Evolutionary conservation across 140 eudicot species (phyloP), one percentile per base, ranked within the genome.

Genomic region (Ambrosia hybrid): DNA sequence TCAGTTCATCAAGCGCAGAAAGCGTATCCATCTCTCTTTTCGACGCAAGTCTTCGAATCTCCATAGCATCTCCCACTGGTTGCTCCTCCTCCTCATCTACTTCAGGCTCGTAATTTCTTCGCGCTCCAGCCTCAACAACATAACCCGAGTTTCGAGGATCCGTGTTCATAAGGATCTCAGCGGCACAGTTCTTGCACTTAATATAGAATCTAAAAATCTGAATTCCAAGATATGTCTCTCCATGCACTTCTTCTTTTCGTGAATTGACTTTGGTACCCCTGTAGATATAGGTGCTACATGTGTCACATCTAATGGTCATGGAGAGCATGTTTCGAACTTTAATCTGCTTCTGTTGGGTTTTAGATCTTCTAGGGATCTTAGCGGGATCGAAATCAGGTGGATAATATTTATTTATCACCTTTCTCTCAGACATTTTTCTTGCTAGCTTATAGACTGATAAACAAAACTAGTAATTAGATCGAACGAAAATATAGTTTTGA

Each of bases 31-130:
- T 91, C 53, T 91, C 96, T 68, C 94, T 76, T 75, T 88, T 91
- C 4, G 90, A 88, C 36, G 88, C 34, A 30, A 30, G 34, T 30
- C 34, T 30, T 30, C 34, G 34, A 30, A 30, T 91, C 83, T 91
- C 96, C 84, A 86, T 72, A 4, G 89, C 96, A 75, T 91, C 97
- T 36, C 96, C 96, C 94, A 88, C 84, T 72, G n/a, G n/a, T n/a
- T 30, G 2, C 34, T 91, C 97, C 6, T 41, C 46, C 1, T 6
- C 46, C 8, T 6, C 46, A 5, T 6, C 46, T 41, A 8, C 46
- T 5, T 41, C 1, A 41, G 46, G 46, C 9, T 41, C 46, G 46
- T 4, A 41, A 41, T 41, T 41, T 41, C 46, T 5, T 41, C 46
- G 46, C 6, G 46, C 46, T 41, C 46, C 46, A 41, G 46, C 46